These are phyloP conservation scores for Thelonectria rubi DNA, from an alignment of 2,329 filamentous ascomycete species.

Conservation along the genomic window DNA sequence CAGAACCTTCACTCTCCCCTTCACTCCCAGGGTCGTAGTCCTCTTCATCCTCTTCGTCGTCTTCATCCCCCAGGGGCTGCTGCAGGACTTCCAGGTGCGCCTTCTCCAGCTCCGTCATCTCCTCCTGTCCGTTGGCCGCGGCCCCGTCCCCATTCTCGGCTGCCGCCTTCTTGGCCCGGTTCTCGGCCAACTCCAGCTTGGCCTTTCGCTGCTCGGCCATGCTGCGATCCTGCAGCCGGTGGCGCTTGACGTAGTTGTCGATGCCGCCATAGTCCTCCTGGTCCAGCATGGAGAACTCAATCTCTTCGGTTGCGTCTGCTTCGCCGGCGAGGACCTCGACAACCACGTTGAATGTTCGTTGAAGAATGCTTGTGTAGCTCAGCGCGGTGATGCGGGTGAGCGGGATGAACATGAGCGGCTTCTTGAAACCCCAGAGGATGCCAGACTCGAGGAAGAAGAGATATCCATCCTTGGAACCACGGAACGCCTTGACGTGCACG, in stretches of 20 bases:
- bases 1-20: constrained; percentile 66
- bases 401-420: constrained; percentile 71
- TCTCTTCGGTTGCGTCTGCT: constrained; percentile 63
- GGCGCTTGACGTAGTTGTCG: constrained; percentile 68
- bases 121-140: constrained; percentile 47
- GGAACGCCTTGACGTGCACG: constrained; percentile 72
- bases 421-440: constrained; percentile 76
- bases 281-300: constrained; percentile 75
- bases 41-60: constrained; percentile 72
- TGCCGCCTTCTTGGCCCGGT: constrained; percentile 60
- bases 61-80: constrained; percentile 59
- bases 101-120: constrained; percentile 59
- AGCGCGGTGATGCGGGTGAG: constrained; percentile 68
- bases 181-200: constrained; percentile 69
- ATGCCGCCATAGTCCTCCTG: constrained; percentile 73
- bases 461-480: constrained; percentile 74
- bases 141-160: constrained; percentile 48
- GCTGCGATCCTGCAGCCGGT: constrained; percentile 71
- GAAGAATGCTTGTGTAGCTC: constrained; percentile 74
- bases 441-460: constrained; percentile 73
- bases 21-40: constrained; percentile 72
- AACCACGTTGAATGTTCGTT: constrained; percentile 74
- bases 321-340: constrained; percentile 65
- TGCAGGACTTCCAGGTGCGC: constrained; percentile 63
- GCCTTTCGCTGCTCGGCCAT: constrained; percentile 74